Percentiles rank a stretch among this genome's conserved stretches.
Evolutionary conservation across 2,329 filamentous ascomycete genomes (phyloP).

Genomic region (Penicillium frequentans): DNA sequence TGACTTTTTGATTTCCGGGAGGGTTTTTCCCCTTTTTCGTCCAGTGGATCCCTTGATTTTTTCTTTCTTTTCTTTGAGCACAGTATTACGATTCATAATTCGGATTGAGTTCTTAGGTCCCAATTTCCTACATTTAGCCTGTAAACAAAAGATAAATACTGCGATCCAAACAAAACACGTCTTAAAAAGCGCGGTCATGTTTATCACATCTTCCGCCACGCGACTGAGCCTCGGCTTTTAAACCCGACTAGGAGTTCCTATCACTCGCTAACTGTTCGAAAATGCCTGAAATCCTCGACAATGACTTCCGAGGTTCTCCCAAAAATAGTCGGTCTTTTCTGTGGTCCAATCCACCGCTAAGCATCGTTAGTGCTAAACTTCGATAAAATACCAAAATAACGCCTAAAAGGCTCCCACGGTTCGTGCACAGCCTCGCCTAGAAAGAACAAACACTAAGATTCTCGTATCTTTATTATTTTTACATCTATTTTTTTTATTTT

Average conservation of each 20-base stretch:
- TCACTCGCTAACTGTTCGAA: too few relatives aligned
- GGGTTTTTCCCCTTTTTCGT: neutral
- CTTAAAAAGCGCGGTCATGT: neutral
- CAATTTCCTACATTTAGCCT: too few relatives aligned
- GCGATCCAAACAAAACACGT: neutral
- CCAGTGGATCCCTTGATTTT: neutral
- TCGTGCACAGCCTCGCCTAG: neutral
- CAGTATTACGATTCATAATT: neutral
- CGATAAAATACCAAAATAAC: too few relatives aligned
- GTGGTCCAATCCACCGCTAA: too few relatives aligned
- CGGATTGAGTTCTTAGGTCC: too few relatives aligned
- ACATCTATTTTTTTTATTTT: neutral
- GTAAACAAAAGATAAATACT: neutral
- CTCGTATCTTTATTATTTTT: too few relatives aligned
- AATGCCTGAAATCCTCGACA: too few relatives aligned
- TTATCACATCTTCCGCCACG: conserved; percentile 4
- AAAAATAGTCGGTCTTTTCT: too few relatives aligned
- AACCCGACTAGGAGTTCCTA: neutral
- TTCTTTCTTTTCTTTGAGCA: neutral
- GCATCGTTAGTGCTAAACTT: too few relatives aligned
- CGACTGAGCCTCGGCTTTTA: neutral
- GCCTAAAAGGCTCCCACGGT: neutral
- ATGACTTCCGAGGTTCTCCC: too few relatives aligned
- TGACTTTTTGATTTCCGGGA: neutral
- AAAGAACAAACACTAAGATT: too few relatives aligned